A percentile compares a stretch with the other conserved stretches of the same genome.
Conservation (phyloP, 2,329 filamentous ascomycete genomes). For the Aspergillus melleus region DNA sequence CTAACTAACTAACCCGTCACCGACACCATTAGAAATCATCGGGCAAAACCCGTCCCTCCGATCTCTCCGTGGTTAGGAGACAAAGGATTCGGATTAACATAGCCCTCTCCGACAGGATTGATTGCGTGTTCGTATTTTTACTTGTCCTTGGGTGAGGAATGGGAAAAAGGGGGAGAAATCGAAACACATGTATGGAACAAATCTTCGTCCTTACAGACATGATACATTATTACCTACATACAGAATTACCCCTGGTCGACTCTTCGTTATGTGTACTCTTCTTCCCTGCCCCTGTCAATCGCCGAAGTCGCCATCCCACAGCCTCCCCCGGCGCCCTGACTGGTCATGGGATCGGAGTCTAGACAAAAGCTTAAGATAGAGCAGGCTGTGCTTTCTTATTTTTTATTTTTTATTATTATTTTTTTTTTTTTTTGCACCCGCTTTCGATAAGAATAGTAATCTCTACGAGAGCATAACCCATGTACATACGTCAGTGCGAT, state of each 20-base stretch:
- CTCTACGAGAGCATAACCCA: background rate
- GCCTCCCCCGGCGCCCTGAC: background rate
- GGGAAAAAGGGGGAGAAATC: background rate
- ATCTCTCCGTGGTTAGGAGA: background rate
- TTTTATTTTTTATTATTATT: background rate
- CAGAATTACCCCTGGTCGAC: too few species aligned
- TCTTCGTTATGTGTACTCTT: too few species aligned
- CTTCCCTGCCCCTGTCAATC: background rate
- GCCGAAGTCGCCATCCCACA: background rate
- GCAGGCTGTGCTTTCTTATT: background rate
- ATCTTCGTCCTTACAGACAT: background rate
- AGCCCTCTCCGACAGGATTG: background rate
- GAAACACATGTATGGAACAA: background rate
- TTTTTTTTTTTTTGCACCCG: background rate
- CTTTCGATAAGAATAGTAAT: background rate
- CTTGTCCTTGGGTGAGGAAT: too few species aligned
- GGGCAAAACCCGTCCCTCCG: too few species aligned
- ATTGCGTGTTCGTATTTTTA: background rate
- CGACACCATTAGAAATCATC: too few species aligned
- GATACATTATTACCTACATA: too few species aligned
- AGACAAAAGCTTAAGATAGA: background rate
- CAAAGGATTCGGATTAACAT: background rate
- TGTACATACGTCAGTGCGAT: too few species aligned
- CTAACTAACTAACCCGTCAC: too few species aligned
- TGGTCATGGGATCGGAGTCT: background rate